Conservation (phyloP, 1,139 yeast species). For the Yamadazyma triangularis region DNA sequence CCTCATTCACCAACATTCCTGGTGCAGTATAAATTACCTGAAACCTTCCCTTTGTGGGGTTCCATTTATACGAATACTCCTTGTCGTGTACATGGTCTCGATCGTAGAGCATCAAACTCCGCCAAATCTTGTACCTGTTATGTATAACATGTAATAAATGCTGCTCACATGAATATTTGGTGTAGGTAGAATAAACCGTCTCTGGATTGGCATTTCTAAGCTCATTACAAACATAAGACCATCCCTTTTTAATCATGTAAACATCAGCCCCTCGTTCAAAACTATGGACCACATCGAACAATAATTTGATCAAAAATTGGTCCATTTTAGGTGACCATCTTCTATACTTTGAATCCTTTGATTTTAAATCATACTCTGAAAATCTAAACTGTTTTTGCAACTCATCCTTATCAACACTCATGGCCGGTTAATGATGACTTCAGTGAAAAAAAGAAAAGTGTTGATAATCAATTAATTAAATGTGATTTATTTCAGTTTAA, state of each 20-base stretch:
- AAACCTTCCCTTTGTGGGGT: slow-evolving; percentile 33
- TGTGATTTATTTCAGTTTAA: too few relatives aligned
- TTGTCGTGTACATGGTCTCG: slow-evolving; percentile 15
- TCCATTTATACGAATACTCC: slow-evolving; percentile 34
- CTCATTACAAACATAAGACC: slow-evolving; percentile 38
- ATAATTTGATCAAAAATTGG: slow-evolving; percentile 27
- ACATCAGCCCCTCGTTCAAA: slow-evolving; percentile 28
- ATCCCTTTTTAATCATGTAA: slow-evolving; percentile 33
- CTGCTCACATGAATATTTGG: slow-evolving; percentile 40
- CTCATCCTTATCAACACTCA: too few relatives aligned
- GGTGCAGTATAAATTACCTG: slow-evolving; percentile 26
- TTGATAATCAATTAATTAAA: too few relatives aligned
- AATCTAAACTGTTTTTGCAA: slow-evolving; percentile 5
- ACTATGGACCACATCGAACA: slow-evolving; percentile 36
- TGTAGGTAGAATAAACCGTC: slow-evolving; percentile 39
- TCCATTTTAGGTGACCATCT: slow-evolving; percentile 43
- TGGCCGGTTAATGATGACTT: too few relatives aligned
- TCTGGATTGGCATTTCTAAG: slow-evolving; percentile 36
- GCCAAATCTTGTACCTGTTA: slow-evolving; percentile 36
- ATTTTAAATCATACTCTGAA: slow-evolving; percentile 27
- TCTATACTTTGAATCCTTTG: slow-evolving; percentile 35
- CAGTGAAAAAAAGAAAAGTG: too few relatives aligned
- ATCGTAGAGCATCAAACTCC: slow-evolving; percentile 27
- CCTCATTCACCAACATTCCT: slow-evolving; percentile 25
- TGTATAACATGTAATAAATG: slow-evolving; percentile 36